Base-by-base conservation (phyloP, 768 basidiomycete genomes). In the Pulveroboletus ravenelii region DNA sequence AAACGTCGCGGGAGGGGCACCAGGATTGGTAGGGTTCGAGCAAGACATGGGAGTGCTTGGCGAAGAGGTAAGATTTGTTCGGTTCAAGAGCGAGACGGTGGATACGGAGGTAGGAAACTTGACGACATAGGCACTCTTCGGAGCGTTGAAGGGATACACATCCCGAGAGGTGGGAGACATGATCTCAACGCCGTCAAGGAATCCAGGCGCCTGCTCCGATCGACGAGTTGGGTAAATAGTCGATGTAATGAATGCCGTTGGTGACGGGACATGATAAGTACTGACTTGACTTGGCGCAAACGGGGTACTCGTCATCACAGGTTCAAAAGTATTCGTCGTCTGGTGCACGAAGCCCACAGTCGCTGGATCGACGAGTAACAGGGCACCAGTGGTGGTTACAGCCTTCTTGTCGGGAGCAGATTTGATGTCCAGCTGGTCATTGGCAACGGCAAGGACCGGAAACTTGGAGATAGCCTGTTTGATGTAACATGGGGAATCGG, bases 281-380 rank as follows among this genome's bases (percentile, higher is more conserved):
- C 37, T 31, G 10, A 20, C n/a, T 25, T 38, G 41, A 42, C 17
- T 29, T 12, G 47, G 40, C 15, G 10, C 13, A 1, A 58, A 44
- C 5, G 61, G 62, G 5, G 62, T 62, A 23, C 61, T 62, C 25
- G 48, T 61, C 38, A 35, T 15, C 15, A 20, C 17, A 25, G 61
- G 61, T 31, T 58, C 31, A 18, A 64, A 62, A 5, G 10, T 6
- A 30, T 55, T 38, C 3, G 6, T 35, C 23, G 41, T 37, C n/a
- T 13, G 15, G 18, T 36, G 32, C n/a, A 34, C 20, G 0, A 39
- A 37, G 23, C 42, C 38, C 3, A 15, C 12, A 5, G 15, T 3
- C 20, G 10, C 23, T 1, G 49, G 36, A 42, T 47, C 34, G 1
- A 17, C 12, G 14, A 35, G 23, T 3, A 29, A 3, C 30, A 47